Evolutionary conservation across 805 yeast species (phyloP).

Genomic region (Cyberlindnera bimundalis): DNA sequence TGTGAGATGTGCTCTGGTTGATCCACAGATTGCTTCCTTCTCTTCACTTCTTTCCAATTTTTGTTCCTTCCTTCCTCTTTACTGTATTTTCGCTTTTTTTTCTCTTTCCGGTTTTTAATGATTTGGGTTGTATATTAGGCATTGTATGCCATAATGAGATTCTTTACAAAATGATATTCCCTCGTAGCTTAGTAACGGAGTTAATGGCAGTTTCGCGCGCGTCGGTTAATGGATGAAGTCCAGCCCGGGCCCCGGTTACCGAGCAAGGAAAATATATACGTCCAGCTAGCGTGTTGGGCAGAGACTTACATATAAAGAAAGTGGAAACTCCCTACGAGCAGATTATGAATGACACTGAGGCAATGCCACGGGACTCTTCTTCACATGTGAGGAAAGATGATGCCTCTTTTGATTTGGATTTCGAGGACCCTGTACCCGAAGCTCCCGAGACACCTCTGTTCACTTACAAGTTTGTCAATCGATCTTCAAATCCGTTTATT

Average conservation of each 20-base stretch:
- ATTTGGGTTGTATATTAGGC: constrained; percentile 9
- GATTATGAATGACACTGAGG: neutral
- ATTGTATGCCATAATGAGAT: constrained; percentile 3
- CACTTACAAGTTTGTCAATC: constrained; percentile 1
- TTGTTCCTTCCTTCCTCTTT: neutral
- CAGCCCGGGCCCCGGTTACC: too few relatives aligned
- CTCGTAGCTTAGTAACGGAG: neutral
- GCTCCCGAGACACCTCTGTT: neutral
- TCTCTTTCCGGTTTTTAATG: constrained; percentile 6
- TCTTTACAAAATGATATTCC: neutral
- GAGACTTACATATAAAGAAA: too few relatives aligned
- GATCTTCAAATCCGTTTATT: constrained; percentile 8
- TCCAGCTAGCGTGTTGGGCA: too few relatives aligned
- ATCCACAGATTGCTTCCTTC: constrained; percentile 9
- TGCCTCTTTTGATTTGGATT: constrained; percentile 10
- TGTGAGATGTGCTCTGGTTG: constrained; percentile 99
- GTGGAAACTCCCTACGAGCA: too few relatives aligned
- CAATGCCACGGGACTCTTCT: neutral
- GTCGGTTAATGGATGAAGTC: too few relatives aligned
- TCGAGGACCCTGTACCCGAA: constrained; percentile 4
- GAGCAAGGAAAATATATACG: too few relatives aligned
- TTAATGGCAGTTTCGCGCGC: neutral
- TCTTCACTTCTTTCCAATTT: constrained; percentile 4
- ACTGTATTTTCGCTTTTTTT: constrained; percentile 2
- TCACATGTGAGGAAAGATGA: constrained; percentile 2